These are phyloP conservation scores for Phytophthora megakarya DNA, from an alignment of 352 stramenopile species.

Conservation along the genomic window DNA sequence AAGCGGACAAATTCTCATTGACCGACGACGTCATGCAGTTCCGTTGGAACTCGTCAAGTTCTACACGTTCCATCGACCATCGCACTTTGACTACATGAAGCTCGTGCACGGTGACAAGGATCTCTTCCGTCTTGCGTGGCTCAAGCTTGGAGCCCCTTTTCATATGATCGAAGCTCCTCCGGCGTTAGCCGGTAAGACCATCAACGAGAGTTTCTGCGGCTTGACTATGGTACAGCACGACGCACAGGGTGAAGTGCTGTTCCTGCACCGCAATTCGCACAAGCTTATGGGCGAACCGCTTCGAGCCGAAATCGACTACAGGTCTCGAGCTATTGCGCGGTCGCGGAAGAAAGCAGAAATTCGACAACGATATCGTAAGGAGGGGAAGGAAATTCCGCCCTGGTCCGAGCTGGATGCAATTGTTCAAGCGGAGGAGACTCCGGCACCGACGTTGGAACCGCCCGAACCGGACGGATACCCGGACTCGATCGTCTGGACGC, in stretches of 20 bases:
- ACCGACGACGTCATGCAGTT: slow-evolving; percentile 38
- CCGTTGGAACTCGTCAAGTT: slow-evolving; percentile 52
- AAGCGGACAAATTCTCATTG: slow-evolving; percentile 65
- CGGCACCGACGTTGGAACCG: slow-evolving; percentile 29
- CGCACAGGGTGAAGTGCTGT: slow-evolving; percentile 42
- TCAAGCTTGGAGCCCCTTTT: slow-evolving; percentile 50
- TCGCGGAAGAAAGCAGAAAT: slow-evolving; percentile 30
- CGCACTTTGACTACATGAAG: slow-evolving; percentile 38
- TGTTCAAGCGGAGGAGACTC: slow-evolving; percentile 23
- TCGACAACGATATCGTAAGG: slow-evolving; percentile 20
- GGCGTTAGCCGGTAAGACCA: slow-evolving; percentile 44
- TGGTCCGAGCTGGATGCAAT: slow-evolving; percentile 29
- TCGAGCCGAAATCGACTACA: slow-evolving; percentile 32
- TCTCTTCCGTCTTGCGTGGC: slow-evolving; percentile 65
- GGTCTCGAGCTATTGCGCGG: slow-evolving; percentile 22
- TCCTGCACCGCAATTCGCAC: slow-evolving; percentile 61
- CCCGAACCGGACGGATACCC: slow-evolving; percentile 39
- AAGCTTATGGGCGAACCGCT: slow-evolving; percentile 46
- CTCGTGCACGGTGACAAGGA: slow-evolving; percentile 67
- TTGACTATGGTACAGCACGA: slow-evolving; percentile 65
- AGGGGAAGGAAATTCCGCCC: slow-evolving; percentile 31
- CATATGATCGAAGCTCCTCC: slow-evolving; percentile 53
- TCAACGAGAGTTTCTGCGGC: slow-evolving; percentile 52
- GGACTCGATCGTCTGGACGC: slow-evolving; percentile 71
- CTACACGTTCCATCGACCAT: slow-evolving; percentile 43